phyloP scores from a whole-genome alignment of 2,329 filamentous ascomycete genomes.

The Lomentospora prolificans region DNA sequence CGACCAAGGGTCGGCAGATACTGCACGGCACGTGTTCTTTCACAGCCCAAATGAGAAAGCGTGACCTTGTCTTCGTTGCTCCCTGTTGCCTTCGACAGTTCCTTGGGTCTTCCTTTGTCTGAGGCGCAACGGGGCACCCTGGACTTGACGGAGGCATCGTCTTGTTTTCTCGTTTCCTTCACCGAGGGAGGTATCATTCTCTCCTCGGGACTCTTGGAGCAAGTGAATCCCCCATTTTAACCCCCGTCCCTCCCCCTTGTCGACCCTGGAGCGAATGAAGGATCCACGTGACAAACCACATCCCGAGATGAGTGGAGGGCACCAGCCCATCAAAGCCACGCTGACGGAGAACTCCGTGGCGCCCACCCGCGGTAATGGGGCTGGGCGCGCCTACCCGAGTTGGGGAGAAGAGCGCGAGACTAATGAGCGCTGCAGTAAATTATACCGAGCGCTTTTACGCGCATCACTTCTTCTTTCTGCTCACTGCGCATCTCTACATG shows the following conservation, averaged over 20 bases:
- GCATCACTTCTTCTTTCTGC: neutral
- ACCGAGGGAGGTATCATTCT: neutral
- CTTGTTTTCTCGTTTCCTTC: neutral
- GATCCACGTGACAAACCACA: neutral
- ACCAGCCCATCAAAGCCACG: neutral
- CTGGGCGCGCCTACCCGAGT: neutral
- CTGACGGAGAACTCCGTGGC: slow-evolving; percentile 1
- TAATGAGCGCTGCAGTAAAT: neutral
- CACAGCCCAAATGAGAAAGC: neutral
- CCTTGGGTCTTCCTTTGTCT: too few relatives aligned
- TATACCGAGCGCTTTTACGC: neutral
- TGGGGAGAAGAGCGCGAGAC: neutral
- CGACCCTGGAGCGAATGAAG: neutral
- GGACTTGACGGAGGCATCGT: neutral
- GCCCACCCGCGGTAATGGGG: too few relatives aligned
- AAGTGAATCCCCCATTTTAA: neutral
- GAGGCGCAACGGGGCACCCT: too few relatives aligned
- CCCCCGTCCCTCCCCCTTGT: neutral
- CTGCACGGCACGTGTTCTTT: neutral
- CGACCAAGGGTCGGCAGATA: neutral
- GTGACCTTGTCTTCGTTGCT: neutral
- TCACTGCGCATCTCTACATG: neutral
- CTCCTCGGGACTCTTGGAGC: neutral
- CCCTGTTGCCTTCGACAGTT: neutral
- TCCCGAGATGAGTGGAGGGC: neutral